phyloP scores from a whole-genome alignment of 805 yeast species.

The Candida coquimbonensis region DNA sequence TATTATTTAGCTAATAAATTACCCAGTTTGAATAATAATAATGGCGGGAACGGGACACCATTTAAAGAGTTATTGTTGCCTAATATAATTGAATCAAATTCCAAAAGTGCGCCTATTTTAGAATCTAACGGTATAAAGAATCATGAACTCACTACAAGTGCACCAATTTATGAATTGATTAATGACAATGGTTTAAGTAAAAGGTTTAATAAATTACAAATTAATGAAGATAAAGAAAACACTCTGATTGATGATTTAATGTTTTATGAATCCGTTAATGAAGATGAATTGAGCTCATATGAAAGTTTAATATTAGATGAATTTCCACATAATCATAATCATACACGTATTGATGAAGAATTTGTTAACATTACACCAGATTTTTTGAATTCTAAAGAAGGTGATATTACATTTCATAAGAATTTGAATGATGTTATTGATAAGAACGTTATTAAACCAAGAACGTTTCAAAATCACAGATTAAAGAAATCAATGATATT shows the following conservation, averaged over 20 bases:
- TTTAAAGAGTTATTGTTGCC: slow-evolving; percentile 1
- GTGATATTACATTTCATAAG: slow-evolving; percentile 12
- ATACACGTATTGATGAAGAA: neutral
- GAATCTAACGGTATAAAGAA: neutral
- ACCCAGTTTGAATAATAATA: too few relatives aligned
- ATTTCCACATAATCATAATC: neutral
- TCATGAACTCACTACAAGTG: neutral
- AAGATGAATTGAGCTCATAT: neutral
- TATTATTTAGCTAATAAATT: neutral
- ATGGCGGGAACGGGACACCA: neutral
- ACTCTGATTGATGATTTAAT: neutral
- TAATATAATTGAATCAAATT: neutral
- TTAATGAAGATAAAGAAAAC: slow-evolving; percentile 5
- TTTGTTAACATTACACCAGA: slow-evolving; percentile 1
- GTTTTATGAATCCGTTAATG: neutral
- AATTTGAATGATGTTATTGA: slow-evolving; percentile 3
- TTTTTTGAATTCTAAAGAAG: slow-evolving; percentile 5
- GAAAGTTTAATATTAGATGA: slow-evolving; percentile 5
- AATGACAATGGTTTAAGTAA: neutral
- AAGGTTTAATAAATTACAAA: neutral
- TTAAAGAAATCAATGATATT: slow-evolving; percentile 2
- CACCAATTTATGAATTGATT: slow-evolving; percentile 1
- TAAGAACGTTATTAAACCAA: slow-evolving; percentile 15
- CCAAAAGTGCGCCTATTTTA: slow-evolving; percentile 1
- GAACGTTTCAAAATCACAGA: slow-evolving; percentile 17